Base-by-base conservation (phyloP, 2,329 filamentous ascomycete genomes). In the Knufia fluminis region DNA sequence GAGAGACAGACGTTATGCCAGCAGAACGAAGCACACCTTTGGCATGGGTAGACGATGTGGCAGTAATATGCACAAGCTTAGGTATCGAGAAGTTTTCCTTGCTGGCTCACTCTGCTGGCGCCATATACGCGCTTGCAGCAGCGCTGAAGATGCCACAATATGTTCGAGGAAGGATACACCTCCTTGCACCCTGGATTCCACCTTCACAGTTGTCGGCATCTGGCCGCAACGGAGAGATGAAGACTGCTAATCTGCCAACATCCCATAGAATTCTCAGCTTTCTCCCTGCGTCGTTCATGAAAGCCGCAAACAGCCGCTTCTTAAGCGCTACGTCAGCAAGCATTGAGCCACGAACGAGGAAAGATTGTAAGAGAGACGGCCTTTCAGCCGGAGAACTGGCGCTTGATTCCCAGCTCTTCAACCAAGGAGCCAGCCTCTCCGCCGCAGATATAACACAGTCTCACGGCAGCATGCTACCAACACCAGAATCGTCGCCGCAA, bases 71-170 rank as follows among this genome's bases (percentile, higher is more conserved):
- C 65, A 87, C 95, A 62, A 75, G 85, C 12, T 75, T 98, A 39
- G 90, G 88, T 59, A 94, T 98, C 55, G 92, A 84, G 9, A 94
- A 95, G 58, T 98, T 98, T 64, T 97, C 91, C 4, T 86, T 98
- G 17, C 76, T 98, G 1, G 92, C 92, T 1, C 92, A 98, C 66
- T 97, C 91, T 0, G 92, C 92, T 1, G 92, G 92, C 14, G 91
- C 92, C n/a, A 94, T 98, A 46, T 98, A 98, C 63, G 92, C 92
- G 1, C 77, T 98, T 16, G 92, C 92, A 0, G 97, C 92, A 0
- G 92, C 92, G 0, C 74, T 98, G 39, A 86, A 92, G 39, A 94
- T 98, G 79, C 92, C 92, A 3, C 90, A 96, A 60, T 87, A 96
- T 62, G 94, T 98, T 53, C 84, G 90, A 4, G 92, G 92, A 17